A percentile compares a stretch with the other conserved stretches of the same genome.
Conservation (phyloP, 768 basidiomycete genomes). For the Podaxis sp. region DNA sequence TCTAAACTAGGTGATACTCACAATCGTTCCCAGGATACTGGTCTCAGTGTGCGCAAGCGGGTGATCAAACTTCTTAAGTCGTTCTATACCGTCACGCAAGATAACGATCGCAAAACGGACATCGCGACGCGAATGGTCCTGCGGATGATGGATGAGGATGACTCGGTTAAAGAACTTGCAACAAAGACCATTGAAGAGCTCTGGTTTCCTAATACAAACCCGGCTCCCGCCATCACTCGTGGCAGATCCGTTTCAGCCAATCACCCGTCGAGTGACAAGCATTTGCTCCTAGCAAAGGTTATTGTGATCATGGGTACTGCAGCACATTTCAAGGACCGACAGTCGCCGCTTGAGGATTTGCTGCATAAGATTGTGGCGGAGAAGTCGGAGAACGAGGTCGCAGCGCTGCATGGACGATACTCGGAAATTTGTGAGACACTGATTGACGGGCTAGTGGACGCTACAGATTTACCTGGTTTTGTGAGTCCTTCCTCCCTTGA, state of each 20-base stretch:
- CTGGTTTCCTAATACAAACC: conserved; percentile 59
- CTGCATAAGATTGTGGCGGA: conserved; percentile 77
- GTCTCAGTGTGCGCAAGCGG: conserved; percentile 88
- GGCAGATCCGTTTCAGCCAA: conserved; percentile 20
- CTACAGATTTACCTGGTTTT: conserved; percentile 72
- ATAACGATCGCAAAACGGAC: conserved; percentile 60
- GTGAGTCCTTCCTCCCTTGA: conserved; percentile 27
- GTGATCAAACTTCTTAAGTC: conserved; percentile 92
- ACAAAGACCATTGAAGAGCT: conserved; percentile 87
- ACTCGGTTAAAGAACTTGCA: conserved; percentile 90
- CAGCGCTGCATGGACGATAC: conserved; percentile 61
- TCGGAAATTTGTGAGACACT: conserved; percentile 78
- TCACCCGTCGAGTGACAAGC: conserved; percentile 42
- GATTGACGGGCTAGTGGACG: conserved; percentile 88
- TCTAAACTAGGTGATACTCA: neutral
- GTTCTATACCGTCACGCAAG: conserved; percentile 66
- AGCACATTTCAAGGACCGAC: conserved; percentile 75
- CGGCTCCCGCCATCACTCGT: conserved; percentile 34
- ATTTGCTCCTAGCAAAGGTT: conserved; percentile 57
- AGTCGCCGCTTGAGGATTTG: conserved; percentile 80
- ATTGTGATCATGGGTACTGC: conserved; percentile 84
- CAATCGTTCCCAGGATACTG: conserved; percentile 67
- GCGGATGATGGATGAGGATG: conserved; percentile 90
- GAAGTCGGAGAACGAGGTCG: conserved; percentile 55
- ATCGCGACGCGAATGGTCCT: conserved; percentile 79